Conservation (phyloP, 495 filamentous ascomycete species). For the Penicillium macrosclerotiorum region DNA sequence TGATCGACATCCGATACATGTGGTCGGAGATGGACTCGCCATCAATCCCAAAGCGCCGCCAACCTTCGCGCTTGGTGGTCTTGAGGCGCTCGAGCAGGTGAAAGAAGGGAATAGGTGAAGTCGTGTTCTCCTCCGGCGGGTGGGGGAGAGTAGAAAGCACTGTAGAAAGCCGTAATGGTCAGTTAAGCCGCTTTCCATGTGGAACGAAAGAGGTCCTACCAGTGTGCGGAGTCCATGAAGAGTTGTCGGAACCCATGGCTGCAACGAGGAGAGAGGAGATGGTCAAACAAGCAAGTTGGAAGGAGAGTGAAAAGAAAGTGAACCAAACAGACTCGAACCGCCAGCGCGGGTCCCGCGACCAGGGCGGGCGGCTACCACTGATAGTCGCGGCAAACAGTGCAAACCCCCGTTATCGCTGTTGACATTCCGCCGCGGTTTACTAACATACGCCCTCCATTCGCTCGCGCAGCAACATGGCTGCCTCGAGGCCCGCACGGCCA, state of each 20-base stretch:
- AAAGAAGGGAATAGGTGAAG: slow-evolving; percentile 84
- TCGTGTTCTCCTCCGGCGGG: slow-evolving; percentile 56
- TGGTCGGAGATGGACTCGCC: slow-evolving; percentile 92
- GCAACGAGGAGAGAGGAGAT: slow-evolving; percentile 3
- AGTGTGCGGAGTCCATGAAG: slow-evolving; percentile 30
- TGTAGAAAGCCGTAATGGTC: slow-evolving; percentile 9
- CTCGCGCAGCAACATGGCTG: slow-evolving; percentile 27
- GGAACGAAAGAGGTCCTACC: slow-evolving; percentile 8
- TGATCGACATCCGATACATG: slow-evolving; percentile 99
- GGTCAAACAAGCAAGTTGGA: not conserved
- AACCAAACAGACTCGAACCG: slow-evolving; percentile 5
- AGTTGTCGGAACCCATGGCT: slow-evolving; percentile 34
- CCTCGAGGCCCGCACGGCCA: slow-evolving; percentile 29
- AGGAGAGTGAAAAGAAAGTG: not conserved
- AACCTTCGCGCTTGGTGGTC: slow-evolving; percentile 93
- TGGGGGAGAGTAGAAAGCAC: slow-evolving; percentile 49
- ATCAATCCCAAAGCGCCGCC: slow-evolving; percentile 81
- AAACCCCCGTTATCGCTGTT: slow-evolving; percentile 32
- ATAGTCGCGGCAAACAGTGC: slow-evolving; percentile 28
- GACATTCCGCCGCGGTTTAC: slow-evolving; percentile 15
- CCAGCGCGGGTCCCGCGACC: too few relatives aligned
- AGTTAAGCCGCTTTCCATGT: not conserved
- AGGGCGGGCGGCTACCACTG: slow-evolving; percentile 1
- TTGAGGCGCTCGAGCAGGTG: slow-evolving; percentile 91
- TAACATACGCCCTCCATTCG: slow-evolving; percentile 12